Evolutionary conservation across 2,329 filamentous ascomycete species (phyloP), one percentile per base, ranked within the genome.

Genomic region (Botrytis aclada): DNA sequence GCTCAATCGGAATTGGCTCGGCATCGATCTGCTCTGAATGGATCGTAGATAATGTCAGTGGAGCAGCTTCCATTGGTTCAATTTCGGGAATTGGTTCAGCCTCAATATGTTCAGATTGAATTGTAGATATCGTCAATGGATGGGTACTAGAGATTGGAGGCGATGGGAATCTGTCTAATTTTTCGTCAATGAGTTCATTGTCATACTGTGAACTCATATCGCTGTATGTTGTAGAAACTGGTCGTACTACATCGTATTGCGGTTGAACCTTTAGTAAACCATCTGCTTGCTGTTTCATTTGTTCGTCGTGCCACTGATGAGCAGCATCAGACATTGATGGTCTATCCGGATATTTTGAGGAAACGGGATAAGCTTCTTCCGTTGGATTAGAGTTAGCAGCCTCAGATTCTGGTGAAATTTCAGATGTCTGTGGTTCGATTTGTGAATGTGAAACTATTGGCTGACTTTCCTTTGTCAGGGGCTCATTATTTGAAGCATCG

Each of bases 151-250:
- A 83, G 0, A 82, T 82, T 0, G 87, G 87, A 7, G 88, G 87
- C 20, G 85, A 83, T 3, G 87, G 87, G 81, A 89, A 88, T 75
- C 85, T 84, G 25, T 85, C 84, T 66, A 89, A 81, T 76, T 85
- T 87, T 72, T 85, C 83, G 29, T 84, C 85, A 79, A 88, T 83
- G 37, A 78, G 54, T 51, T 86, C 84, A 22, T 80, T 79, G 60
- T 87, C 86, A 74, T 85, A 83, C 75, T 88, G 86, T 16, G 85
- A 84, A 72, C 85, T 85, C 43, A 84, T 83, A 77, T 89, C 87
- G 77, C 86, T 88, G 76, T 87, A 86, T 3, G 85, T 85, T 22
- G 77, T 78, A 3, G 87, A 88, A n/a, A 84, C 75, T 18, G 85
- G 84, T 61, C 86, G 81, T 29, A 82, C 82, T 41, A 72, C 62